Evolutionary conservation across 192 early-diverging fungal genomes (phyloP).

Genomic region (Umbelopsis vinacea): DNA sequence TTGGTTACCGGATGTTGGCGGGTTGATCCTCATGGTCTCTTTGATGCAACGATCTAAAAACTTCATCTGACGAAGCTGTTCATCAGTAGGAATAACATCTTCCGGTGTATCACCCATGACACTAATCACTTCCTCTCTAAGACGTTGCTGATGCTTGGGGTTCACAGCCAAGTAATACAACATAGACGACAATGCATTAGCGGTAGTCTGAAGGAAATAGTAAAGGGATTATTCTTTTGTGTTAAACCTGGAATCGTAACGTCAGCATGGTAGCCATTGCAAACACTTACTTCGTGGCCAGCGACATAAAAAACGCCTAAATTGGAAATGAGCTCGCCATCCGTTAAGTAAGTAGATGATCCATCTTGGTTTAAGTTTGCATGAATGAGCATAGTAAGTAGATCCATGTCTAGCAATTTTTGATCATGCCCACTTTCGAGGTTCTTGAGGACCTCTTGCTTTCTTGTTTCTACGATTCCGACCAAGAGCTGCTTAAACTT

Average conservation of each 20-base stretch:
- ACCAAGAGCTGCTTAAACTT: neutral
- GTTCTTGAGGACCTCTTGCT: neutral
- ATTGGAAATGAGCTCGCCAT: conserved; percentile 10
- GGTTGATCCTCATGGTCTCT: conserved; percentile 36
- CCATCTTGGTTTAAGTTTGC: conserved; percentile 16
- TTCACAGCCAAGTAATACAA: conserved; percentile 11
- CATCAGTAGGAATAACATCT: conserved; percentile 54
- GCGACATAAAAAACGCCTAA: neutral
- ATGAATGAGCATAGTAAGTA: conserved; percentile 38
- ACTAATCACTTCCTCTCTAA: conserved; percentile 50
- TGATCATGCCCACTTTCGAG: neutral
- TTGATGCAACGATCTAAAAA: conserved; percentile 55
- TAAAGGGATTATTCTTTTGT: neutral
- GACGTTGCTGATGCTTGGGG: conserved; percentile 50
- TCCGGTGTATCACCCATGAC: conserved; percentile 56
- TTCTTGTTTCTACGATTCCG: conserved; percentile 3
- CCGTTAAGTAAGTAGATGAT: neutral
- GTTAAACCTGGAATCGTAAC: too few species aligned
- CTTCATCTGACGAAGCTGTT: conserved; percentile 53
- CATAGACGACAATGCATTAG: conserved; percentile 9
- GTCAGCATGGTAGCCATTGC: neutral
- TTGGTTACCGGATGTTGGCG: conserved; percentile 19
- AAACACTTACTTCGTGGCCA: conserved; percentile 5
- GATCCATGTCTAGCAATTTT: conserved; percentile 26
- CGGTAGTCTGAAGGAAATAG: neutral